phyloP scores from a whole-genome alignment of 2,329 filamentous ascomycete genomes.

The Fusarium piperis region DNA sequence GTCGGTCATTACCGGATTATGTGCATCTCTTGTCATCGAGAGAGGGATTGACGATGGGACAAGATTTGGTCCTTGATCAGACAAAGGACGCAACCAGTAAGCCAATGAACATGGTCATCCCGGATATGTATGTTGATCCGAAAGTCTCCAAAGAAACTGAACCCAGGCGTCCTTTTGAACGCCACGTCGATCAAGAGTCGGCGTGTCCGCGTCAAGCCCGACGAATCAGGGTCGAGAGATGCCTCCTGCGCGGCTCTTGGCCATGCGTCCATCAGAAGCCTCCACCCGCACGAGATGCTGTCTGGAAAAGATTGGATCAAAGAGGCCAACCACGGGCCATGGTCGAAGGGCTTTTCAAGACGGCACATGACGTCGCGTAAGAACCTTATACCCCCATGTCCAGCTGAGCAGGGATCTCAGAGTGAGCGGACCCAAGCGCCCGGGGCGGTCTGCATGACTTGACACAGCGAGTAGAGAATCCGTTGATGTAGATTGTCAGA shows the following conservation, averaged over 20 bases:
- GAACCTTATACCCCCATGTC: slow-evolving; percentile 30
- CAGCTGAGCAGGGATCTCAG: slow-evolving; percentile 35
- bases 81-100: neutral
- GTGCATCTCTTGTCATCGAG: neutral
- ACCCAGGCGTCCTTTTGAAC: neutral
- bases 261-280: slow-evolving; percentile 9
- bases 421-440: slow-evolving; percentile 21
- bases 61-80: neutral
- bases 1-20: neutral
- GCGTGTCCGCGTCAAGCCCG: slow-evolving; percentile 26
- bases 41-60: neutral
- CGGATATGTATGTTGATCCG: slow-evolving; percentile 4
- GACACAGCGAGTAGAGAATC: neutral
- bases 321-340: slow-evolving; percentile 23
- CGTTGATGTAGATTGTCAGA: neutral
- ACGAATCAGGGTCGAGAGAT: slow-evolving; percentile 8
- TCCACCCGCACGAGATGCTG: neutral
- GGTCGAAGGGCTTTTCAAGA: neutral
- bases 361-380: slow-evolving; percentile 22
- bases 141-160: slow-evolving; percentile 18
- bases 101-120: slow-evolving; percentile 14
- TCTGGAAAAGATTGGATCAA: neutral
- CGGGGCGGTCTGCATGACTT: slow-evolving; percentile 4
- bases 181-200: slow-evolving; percentile 22
- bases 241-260: slow-evolving; percentile 8